A percentile compares a stretch with the other conserved stretches of the same genome.
Conservation (phyloP, 1,139 yeast species). For the Komagataea norvegica region DNA sequence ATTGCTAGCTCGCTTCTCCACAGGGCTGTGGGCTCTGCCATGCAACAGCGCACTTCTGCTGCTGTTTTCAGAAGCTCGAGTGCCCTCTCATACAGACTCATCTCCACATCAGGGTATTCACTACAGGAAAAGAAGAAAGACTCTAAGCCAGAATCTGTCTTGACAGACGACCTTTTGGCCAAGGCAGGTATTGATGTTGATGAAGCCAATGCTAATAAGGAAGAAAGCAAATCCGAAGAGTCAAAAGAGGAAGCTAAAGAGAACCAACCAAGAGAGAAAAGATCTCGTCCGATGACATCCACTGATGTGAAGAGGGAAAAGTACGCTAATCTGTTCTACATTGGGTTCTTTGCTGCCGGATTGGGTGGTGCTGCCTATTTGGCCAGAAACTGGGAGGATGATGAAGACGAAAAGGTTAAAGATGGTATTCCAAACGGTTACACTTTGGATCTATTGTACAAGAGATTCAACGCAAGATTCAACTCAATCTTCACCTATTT, state of each 20-base stretch:
- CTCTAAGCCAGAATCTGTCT: conserved; percentile 47
- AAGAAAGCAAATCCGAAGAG: conserved; percentile 8
- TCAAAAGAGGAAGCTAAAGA: conserved; percentile 8
- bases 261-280: conserved; percentile 23
- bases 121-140: conserved; percentile 28
- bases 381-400: conserved; percentile 84
- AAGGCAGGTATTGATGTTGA: conserved; percentile 78
- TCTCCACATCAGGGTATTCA: conserved; percentile 15
- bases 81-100: conserved; percentile 11
- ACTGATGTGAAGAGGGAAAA: conserved; percentile 61
- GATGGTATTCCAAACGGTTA: conserved; percentile 62
- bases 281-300: conserved; percentile 55
- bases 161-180: conserved; percentile 76
- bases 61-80: background rate
- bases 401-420: conserved; percentile 56
- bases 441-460: conserved; percentile 58
- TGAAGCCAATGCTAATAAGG: conserved; percentile 15
- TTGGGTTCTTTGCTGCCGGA: conserved; percentile 55
- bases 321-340: conserved; percentile 65
- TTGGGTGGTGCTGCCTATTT: conserved; percentile 68
- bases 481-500: conserved; percentile 76
- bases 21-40: background rate
- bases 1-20: conserved; percentile 4
- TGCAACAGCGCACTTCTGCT: background rate
- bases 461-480: conserved; percentile 66